These are phyloP conservation scores for Phytophthora boehmeriae DNA, from an alignment of 352 stramenopile genomes.

Conservation along the genomic window DNA sequence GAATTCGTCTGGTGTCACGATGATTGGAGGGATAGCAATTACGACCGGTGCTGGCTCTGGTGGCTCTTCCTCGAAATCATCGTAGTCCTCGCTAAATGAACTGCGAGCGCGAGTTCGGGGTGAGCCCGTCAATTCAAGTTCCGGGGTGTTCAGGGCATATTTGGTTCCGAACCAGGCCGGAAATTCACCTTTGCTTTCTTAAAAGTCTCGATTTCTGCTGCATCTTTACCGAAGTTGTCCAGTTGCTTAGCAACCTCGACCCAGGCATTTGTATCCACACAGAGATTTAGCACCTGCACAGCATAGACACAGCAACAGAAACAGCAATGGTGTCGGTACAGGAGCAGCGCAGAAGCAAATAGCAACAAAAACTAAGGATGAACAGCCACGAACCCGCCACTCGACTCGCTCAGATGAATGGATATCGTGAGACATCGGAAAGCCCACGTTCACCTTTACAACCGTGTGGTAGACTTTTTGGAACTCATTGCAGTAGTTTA, in stretches of 20 bases:
- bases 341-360: too few species aligned
- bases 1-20: constrained; percentile 65
- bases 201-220: constrained; percentile 66
- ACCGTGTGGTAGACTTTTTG: constrained; percentile 67
- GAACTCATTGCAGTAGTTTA: constrained; percentile 76
- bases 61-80: constrained; percentile 27
- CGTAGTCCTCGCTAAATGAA: constrained; percentile 44
- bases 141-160: constrained; percentile 64
- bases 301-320: constrained; percentile 3
- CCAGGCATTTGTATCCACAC: constrained; percentile 50
- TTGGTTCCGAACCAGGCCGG: constrained; percentile 66
- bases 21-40: constrained; percentile 40
- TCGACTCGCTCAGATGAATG: constrained; percentile 89
- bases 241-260: constrained; percentile 61
- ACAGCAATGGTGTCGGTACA: background rate
- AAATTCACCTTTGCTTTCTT: constrained; percentile 62
- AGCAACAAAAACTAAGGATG: background rate
- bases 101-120: constrained; percentile 41
- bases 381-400: constrained; percentile 63
- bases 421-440: constrained; percentile 87
- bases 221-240: constrained; percentile 74
- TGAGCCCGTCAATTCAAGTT: constrained; percentile 58
- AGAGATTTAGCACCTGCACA: constrained; percentile 69
- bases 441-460: constrained; percentile 81
- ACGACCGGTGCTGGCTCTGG: background rate